Evolutionary conservation across 257 asterid genomes (phyloP).

Genomic region (Capsicum baccatum): DNA sequence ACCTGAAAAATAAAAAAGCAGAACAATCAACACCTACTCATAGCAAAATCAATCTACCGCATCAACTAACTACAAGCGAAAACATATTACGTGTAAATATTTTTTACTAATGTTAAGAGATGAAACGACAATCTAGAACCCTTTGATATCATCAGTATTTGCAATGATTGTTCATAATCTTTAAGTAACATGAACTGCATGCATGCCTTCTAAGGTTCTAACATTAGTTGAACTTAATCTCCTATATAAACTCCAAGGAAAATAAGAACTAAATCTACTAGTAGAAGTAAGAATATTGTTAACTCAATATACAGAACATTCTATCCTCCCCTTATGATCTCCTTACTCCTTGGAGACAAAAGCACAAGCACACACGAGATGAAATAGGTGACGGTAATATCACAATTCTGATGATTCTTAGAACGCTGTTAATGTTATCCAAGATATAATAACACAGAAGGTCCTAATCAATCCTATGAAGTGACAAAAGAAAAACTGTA

Average conservation of each 20-base stretch:
- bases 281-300: not conserved
- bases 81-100: not conserved
- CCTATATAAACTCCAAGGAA: conserved; percentile 4
- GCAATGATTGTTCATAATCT: conserved; percentile 3
- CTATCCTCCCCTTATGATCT: not conserved
- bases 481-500: not conserved
- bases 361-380: not conserved
- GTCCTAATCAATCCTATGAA: not conserved
- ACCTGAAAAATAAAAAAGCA: conserved; percentile 21
- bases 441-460: not conserved
- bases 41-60: not conserved
- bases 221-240: not conserved
- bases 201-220: not conserved
- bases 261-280: conserved; percentile 6
- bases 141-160: not conserved
- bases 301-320: not conserved
- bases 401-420: not conserved
- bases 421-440: not conserved
- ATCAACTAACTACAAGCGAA: not conserved
- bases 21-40: conserved; percentile 8
- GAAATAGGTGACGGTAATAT: not conserved
- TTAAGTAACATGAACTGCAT: conserved; percentile 10
- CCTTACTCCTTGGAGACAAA: not conserved
- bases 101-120: not conserved
- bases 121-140: not conserved